These are phyloP conservation scores for Nakazawaea ishiwadae DNA, from an alignment of 805 yeast genomes.

Conservation along the genomic window DNA sequence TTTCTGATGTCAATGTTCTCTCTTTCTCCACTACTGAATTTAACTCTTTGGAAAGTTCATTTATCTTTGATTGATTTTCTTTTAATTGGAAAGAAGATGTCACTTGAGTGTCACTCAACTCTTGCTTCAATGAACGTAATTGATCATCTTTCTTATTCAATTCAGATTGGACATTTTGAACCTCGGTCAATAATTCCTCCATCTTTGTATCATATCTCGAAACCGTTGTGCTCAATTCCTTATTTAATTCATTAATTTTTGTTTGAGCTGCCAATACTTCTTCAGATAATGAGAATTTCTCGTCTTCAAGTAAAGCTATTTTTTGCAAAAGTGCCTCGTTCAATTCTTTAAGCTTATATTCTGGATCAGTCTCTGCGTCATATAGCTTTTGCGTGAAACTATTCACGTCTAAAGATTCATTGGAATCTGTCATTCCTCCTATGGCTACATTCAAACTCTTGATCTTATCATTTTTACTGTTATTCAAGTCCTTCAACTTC, in stretches of 20 bases:
- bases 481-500: conserved; percentile 3
- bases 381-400: conserved; percentile 2
- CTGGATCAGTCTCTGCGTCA: background rate
- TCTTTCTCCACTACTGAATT: conserved; percentile 36
- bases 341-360: background rate
- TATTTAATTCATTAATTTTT: conserved; percentile 7
- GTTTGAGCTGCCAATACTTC: conserved; percentile 1
- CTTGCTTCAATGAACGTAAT: conserved; percentile 16
- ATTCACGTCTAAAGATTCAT: too few species aligned
- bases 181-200: conserved; percentile 2
- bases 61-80: conserved; percentile 7
- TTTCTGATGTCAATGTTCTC: conserved; percentile 38
- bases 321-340: background rate
- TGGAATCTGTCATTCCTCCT: too few species aligned
- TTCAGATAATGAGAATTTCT: background rate
- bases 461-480: conserved; percentile 2
- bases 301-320: background rate
- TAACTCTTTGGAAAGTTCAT: conserved; percentile 14
- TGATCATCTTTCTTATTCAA: conserved; percentile 13
- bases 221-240: conserved; percentile 7
- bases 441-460: too few species aligned
- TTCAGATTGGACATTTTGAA: conserved; percentile 2
- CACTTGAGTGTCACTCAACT: conserved; percentile 18
- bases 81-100: conserved; percentile 12
- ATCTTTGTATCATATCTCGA: background rate